phyloP scores from a whole-genome alignment of 441 rosid genomes.

The Jatropha podagrica region DNA sequence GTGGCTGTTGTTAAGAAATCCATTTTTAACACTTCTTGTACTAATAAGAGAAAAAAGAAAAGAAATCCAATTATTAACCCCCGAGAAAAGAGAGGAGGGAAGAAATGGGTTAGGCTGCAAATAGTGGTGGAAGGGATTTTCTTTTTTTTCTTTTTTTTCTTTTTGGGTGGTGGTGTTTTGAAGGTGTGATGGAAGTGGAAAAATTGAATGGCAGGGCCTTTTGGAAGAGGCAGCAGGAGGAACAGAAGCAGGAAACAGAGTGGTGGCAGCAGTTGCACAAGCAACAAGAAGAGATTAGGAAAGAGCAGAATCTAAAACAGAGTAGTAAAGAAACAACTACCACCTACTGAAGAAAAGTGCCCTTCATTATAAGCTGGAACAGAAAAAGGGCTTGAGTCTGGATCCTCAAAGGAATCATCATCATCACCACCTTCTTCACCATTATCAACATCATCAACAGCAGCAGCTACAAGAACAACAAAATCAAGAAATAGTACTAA shows the following conservation, averaged over 20 bases:
- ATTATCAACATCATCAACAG: slow-evolving; percentile 23
- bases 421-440: slow-evolving; percentile 30
- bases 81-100: slow-evolving; percentile 20
- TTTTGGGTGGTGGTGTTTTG: neutral
- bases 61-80: slow-evolving; percentile 30
- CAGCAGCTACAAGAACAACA: slow-evolving; percentile 24
- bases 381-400: slow-evolving; percentile 47
- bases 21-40: slow-evolving; percentile 11
- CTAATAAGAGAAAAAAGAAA: neutral
- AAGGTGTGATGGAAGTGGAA: slow-evolving; percentile 45
- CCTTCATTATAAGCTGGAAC: slow-evolving; percentile 54
- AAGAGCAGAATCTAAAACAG: slow-evolving; percentile 26
- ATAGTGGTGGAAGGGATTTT: slow-evolving; percentile 2
- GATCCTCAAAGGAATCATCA: slow-evolving; percentile 55
- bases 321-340: slow-evolving; percentile 29
- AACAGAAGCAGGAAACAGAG: slow-evolving; percentile 35
- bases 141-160: neutral
- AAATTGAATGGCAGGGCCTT: slow-evolving; percentile 50
- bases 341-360: slow-evolving; percentile 14
- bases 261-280: slow-evolving; percentile 37
- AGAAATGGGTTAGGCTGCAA: slow-evolving; percentile 50
- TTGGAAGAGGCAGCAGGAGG: slow-evolving; percentile 43
- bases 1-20: slow-evolving; percentile 14
- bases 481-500: slow-evolving; percentile 19
- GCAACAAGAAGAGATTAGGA: slow-evolving; percentile 21